A percentile compares a stretch with the other conserved stretches of the same genome.
Evolutionary conservation across 768 basidiomycete genomes (phyloP).

Genomic region (Collybia sp.): DNA sequence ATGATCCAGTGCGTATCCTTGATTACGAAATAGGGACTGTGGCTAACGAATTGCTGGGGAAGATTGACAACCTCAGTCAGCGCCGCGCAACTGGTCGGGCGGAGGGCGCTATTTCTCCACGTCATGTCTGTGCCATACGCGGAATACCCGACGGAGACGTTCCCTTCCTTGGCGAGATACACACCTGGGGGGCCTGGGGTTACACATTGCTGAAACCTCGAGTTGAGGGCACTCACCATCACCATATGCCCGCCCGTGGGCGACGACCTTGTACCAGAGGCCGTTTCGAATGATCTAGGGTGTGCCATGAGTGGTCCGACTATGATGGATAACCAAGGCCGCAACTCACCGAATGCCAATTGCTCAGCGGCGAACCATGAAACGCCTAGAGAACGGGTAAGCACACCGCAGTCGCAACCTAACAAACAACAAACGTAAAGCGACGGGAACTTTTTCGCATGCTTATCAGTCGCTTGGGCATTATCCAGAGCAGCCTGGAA

Average conservation of each 20-base stretch:
- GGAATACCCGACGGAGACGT: constrained; percentile 44
- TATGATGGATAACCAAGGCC: not conserved
- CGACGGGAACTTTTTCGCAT: constrained; percentile 41
- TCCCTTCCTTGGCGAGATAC: constrained; percentile 60
- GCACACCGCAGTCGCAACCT: not conserved
- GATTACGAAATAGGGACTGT: constrained; percentile 52
- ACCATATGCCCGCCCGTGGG: constrained; percentile 60
- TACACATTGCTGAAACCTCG: constrained; percentile 1
- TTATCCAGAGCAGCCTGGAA: constrained; percentile 41
- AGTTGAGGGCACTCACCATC: constrained; percentile 36
- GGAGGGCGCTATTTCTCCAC: constrained; percentile 50
- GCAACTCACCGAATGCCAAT: constrained; percentile 61
- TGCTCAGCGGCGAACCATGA: constrained; percentile 59
- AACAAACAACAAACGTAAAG: constrained; percentile 30
- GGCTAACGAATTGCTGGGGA: constrained; percentile 48
- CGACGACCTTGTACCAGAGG: constrained; percentile 52
- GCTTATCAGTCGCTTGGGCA: constrained; percentile 30
- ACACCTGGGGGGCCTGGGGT: constrained; percentile 39
- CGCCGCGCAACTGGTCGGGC: constrained; percentile 47
- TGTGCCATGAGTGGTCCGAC: not conserved
- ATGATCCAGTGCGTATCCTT: constrained; percentile 66
- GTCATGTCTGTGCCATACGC: constrained; percentile 14
- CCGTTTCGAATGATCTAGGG: constrained; percentile 67
- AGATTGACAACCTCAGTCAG: constrained; percentile 66
- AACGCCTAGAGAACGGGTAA: constrained; percentile 43